Base-by-base conservation (phyloP, 805 yeast genomes). In the Jamesozyma gamospora region DNA sequence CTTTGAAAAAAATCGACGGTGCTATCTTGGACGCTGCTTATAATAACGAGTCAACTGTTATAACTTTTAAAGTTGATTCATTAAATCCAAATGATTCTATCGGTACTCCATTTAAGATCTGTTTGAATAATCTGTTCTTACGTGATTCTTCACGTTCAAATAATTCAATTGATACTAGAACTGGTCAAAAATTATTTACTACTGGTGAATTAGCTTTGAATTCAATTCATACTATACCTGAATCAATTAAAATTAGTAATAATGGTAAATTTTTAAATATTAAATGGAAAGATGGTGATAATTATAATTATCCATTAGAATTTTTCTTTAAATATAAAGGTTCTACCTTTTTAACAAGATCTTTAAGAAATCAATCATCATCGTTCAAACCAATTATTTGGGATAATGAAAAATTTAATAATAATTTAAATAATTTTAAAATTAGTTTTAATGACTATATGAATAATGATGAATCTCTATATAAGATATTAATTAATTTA, bases 121-220 rank as follows among this genome's bases (percentile, higher is more conserved):
- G 64, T 24, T 73, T 64, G 55, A 70, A 64, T 48, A 74, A 71
- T 37, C 58, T 71, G 1, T 80, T 82, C 48, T 63, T 83, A 15
- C 67, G 90, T 51, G 94, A 82, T 50, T 68, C 85, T 0, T 77
- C 85, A 35, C 73, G 12, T 46, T 44, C 48, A 5, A 28, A 61
- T 1, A 51, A 49, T 10, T 74, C 82, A 0, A 65, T 79, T 4
- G 83, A 82, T 46, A 61, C 65, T 6, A 29, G 21, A 15, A 39
- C 48, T 2, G 69, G 70, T 15, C 88, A 82, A 52, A 82, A 79
- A 52, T 52, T 69, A 24, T 77, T 79, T 57, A 71, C 81, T n/a
- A 78, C 87, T 0, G 77, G 74, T 53, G 66, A 37, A 58, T 72
- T 40, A 50, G 63, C 41, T 43, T 46, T 43, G 28, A 47, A 45